phyloP scores from a whole-genome alignment of 176 grass and related monocot genomes.

The Oryza punctata region DNA sequence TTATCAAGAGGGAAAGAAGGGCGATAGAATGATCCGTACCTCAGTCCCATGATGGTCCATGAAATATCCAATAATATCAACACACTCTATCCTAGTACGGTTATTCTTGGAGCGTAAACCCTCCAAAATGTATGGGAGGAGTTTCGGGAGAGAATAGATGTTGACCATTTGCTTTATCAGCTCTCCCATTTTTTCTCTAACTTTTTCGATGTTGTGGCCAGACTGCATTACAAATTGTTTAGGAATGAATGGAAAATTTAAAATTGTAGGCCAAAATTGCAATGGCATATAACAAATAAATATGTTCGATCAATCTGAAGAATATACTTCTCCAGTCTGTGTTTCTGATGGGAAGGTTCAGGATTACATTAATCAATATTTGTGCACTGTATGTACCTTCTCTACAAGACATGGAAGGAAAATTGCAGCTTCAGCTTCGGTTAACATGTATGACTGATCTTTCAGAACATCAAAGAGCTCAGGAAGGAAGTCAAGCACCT shows the following conservation, averaged over 20 bases:
- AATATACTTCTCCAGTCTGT: background rate
- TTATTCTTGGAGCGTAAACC: slow-evolving; percentile 98
- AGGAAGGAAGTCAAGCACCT: slow-evolving; percentile 98
- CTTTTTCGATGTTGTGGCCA: slow-evolving; percentile 99
- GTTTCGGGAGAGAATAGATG: slow-evolving; percentile 82
- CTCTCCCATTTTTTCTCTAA: slow-evolving; percentile 92
- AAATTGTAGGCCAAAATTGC: background rate
- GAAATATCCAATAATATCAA: slow-evolving; percentile 91
- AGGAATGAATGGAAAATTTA: background rate
- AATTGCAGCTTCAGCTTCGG: slow-evolving; percentile 93
- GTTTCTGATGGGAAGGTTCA: background rate
- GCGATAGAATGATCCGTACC: slow-evolving; percentile 39
- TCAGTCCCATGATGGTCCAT: slow-evolving; percentile 85
- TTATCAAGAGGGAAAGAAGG: background rate
- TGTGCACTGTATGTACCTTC: slow-evolving; percentile 54
- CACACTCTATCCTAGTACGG: slow-evolving; percentile 93
- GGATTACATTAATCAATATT: background rate
- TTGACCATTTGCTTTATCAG: slow-evolving; percentile 91
- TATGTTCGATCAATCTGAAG: background rate
- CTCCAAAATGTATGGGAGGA: slow-evolving; percentile 91
- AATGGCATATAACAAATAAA: slow-evolving; percentile 10
- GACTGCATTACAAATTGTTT: slow-evolving; percentile 54
- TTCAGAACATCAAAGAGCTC: slow-evolving; percentile 93
- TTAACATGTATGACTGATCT: slow-evolving; percentile 83
- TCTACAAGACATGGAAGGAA: slow-evolving; percentile 93